A percentile compares a stretch with the other conserved stretches of the same genome.
phyloP scores from a whole-genome alignment of 768 basidiomycete species.

The Suillus fuscotomentosus region DNA sequence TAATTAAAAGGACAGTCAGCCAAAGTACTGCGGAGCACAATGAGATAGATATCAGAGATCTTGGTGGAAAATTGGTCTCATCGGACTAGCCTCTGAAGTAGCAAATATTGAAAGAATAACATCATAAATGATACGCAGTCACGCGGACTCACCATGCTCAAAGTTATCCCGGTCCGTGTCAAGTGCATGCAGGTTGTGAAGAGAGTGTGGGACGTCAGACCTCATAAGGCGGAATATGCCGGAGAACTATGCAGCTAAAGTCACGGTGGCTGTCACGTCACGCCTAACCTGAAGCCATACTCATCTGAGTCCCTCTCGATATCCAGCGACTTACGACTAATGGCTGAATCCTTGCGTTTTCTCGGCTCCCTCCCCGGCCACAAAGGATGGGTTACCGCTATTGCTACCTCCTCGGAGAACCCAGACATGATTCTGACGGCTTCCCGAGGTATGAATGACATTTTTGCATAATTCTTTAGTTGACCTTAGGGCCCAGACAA shows the following conservation, averaged over 20 bases:
- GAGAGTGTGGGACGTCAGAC: too few relatives aligned
- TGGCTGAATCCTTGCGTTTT: conserved; percentile 87
- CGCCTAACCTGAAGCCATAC: conserved; percentile 29
- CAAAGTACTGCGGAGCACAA: not conserved
- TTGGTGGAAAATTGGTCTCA: conserved; percentile 70
- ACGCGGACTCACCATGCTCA: conserved; percentile 11
- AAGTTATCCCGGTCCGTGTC: conserved; percentile 4
- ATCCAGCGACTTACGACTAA: conserved; percentile 35
- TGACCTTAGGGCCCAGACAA: conserved; percentile 69
- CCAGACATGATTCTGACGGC: conserved; percentile 99
- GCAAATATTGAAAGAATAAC: conserved; percentile 58
- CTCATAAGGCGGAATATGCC: conserved; percentile 23
- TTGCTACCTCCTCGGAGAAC: conserved; percentile 98
- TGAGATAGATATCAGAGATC: conserved; percentile 54
- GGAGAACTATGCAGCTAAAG: conserved; percentile 55
- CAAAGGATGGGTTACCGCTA: conserved; percentile 98
- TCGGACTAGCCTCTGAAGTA: conserved; percentile 62
- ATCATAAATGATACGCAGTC: conserved; percentile 29
- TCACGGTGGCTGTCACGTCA: conserved; percentile 66
- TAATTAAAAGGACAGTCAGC: conserved; percentile 3
- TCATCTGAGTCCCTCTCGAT: conserved; percentile 19
- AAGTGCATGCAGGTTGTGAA: not conserved
- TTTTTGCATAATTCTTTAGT: conserved; percentile 15
- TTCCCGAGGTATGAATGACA: conserved; percentile 74
- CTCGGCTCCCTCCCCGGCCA: conserved; percentile 91